A percentile compares a stretch with the other conserved stretches of the same genome.
phyloP scores from a whole-genome alignment of 805 yeast species.

The Priceomyces haplophilus region DNA sequence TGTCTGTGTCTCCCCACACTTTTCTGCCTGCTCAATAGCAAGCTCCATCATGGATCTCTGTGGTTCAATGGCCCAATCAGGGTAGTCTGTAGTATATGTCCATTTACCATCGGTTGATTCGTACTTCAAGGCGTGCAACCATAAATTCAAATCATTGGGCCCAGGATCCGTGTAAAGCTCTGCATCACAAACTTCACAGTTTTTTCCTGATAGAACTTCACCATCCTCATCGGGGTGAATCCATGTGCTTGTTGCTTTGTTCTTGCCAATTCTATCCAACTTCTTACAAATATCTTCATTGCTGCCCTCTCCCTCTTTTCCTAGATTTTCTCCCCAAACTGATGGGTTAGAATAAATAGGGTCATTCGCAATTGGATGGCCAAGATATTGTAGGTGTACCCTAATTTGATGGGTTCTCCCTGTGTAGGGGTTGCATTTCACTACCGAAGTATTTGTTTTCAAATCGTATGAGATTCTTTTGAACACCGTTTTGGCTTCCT shows the following conservation, averaged over 20 bases:
- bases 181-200: conserved; percentile 64
- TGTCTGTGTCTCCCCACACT: conserved; percentile 77
- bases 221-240: conserved; percentile 57
- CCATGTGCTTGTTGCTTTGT: conserved; percentile 67
- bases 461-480: conserved; percentile 62
- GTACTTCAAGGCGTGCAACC: conserved; percentile 89
- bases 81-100: conserved; percentile 73
- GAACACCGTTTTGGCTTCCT: conserved; percentile 74
- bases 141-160: conserved; percentile 77
- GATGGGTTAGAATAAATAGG: conserved; percentile 78
- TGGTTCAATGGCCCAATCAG: conserved; percentile 74
- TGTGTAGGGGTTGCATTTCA: conserved; percentile 79
- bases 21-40: conserved; percentile 75
- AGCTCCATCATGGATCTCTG: conserved; percentile 63
- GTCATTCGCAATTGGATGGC: conserved; percentile 45
- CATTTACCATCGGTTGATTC: conserved; percentile 57
- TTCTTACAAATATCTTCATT: conserved; percentile 40
- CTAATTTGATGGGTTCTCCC: conserved; percentile 96
- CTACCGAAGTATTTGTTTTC: conserved; percentile 58
- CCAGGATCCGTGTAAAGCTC: conserved; percentile 86
- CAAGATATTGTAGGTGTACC: conserved; percentile 82
- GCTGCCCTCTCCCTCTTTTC: conserved; percentile 56
- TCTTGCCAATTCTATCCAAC: conserved; percentile 69
- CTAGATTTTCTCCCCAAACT: conserved; percentile 80
- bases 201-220: conserved; percentile 57